Base-by-base conservation (phyloP, 306 rosid species). In the Abrus precatorius region DNA sequence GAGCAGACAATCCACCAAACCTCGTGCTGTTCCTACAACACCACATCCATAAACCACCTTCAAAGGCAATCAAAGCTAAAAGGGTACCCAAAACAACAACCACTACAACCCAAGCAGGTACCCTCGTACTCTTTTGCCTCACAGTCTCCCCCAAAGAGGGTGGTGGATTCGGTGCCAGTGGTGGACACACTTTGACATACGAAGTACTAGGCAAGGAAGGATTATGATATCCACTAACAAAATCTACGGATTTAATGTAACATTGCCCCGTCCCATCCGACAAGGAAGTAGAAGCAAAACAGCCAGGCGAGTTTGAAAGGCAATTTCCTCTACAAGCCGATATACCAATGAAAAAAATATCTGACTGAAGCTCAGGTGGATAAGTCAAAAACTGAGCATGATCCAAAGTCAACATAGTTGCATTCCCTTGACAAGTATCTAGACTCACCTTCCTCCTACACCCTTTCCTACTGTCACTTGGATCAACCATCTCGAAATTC, bases 11-110 rank as follows among this genome's bases (percentile, higher is more conserved):
- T 34, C 82, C 90, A 36, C 94, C 90, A 36, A 90, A 86, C 5
- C 78, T 84, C 1, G 78, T 36, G 36, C 72, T 80, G 57, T 89
- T 91, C 49, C 92, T 84, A 82, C 97, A 95, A 73, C 91, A 93
- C 87, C 93, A 93, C 75, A 86, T 80, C 98, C 99, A 93, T 41
- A 93, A 72, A 65, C 89, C 91, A 74, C 86, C 96, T 85, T 89
- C 97, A 61, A 88, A 79, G 27, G 82, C 92, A 74, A 88, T 13
- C 83, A 91, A 57, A 61, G 70, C 90, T 57, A 88, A 44, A 69
- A 91, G 79, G n/a, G 94, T 80, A 3, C 90, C 92, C 3, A 89
- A 41, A 83, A 95, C 11, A 12, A 67, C 81, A 20, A 79, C 87
- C 45, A 79, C 85, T 3, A 86, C 78, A 76, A 80, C 77, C 87